Conservation (phyloP, 257 asterid genomes). For the Voacanga thouarsii region DNA sequence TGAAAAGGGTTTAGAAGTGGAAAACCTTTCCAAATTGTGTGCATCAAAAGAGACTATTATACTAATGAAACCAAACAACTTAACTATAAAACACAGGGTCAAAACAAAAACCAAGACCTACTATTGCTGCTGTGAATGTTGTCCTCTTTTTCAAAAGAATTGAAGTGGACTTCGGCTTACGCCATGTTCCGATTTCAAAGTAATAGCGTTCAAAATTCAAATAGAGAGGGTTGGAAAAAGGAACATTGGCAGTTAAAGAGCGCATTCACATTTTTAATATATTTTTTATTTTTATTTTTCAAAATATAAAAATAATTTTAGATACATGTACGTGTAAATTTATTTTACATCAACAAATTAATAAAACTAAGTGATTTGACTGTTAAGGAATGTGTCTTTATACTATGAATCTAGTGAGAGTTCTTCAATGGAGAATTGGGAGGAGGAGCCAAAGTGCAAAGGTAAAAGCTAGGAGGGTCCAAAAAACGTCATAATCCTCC, state of each 20-base stretch:
- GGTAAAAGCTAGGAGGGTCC: slow-evolving; percentile 2
- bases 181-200: slow-evolving; percentile 17
- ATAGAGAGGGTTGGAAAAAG: not conserved
- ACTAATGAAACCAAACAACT: not conserved
- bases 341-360: too few species aligned
- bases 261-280: not conserved
- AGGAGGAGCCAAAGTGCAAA: not conserved
- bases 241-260: not conserved
- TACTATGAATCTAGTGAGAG: not conserved
- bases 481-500: slow-evolving; percentile 9
- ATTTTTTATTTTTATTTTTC: too few species aligned
- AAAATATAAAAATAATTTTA: too few species aligned
- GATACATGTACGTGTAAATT: too few species aligned
- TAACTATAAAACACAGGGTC: not conserved
- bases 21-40: not conserved
- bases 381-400: not conserved
- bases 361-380: not conserved
- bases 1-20: slow-evolving; percentile 7
- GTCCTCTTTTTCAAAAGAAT: not conserved
- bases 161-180: slow-evolving; percentile 18
- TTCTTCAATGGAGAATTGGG: not conserved
- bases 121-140: not conserved
- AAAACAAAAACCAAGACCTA: not conserved
- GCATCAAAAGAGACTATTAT: slow-evolving; percentile 1
- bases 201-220: not conserved